Percentiles rank a stretch among this genome's conserved stretches.
Conservation (phyloP, 2,329 filamentous ascomycete genomes). For the Fusarium verrucosum region DNA sequence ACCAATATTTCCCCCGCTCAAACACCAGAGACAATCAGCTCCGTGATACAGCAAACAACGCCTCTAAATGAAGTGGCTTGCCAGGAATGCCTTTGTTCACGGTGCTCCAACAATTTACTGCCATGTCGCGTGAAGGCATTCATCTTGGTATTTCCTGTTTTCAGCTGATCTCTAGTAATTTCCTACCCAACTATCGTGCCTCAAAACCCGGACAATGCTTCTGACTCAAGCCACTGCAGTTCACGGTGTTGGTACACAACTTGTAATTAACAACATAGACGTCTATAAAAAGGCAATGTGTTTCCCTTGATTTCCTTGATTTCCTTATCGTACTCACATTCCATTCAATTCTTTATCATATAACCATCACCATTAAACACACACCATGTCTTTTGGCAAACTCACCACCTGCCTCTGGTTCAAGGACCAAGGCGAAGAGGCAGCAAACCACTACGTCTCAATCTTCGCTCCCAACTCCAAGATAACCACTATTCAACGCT, state of each 20-base stretch:
- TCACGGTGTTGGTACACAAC: neutral
- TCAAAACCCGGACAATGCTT: slow-evolving; percentile 5
- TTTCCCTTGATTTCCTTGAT: neutral
- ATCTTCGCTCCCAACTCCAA: slow-evolving; percentile 52
- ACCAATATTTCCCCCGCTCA: slow-evolving; percentile 5
- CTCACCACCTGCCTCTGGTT: slow-evolving; percentile 55
- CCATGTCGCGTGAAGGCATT: slow-evolving; percentile 7
- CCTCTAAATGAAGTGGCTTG: slow-evolving; percentile 27
- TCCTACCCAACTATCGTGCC: neutral
- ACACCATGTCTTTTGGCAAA: slow-evolving; percentile 35
- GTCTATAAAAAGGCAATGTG: neutral
- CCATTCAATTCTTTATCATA: neutral
- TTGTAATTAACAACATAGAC: neutral
- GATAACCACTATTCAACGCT: slow-evolving; percentile 48
- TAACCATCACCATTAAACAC: neutral
- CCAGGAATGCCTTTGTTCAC: slow-evolving; percentile 17
- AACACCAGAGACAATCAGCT: slow-evolving; percentile 8
- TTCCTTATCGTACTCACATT: neutral
- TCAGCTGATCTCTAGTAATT: neutral
- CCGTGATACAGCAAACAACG: neutral
- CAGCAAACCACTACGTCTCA: slow-evolving; percentile 53
- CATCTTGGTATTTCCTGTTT: neutral
- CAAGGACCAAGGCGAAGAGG: slow-evolving; percentile 53
- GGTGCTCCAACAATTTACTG: neutral
- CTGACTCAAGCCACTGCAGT: slow-evolving; percentile 4